Base-by-base conservation (phyloP, 768 basidiomycete genomes). In the Lactifluus piperatus region DNA sequence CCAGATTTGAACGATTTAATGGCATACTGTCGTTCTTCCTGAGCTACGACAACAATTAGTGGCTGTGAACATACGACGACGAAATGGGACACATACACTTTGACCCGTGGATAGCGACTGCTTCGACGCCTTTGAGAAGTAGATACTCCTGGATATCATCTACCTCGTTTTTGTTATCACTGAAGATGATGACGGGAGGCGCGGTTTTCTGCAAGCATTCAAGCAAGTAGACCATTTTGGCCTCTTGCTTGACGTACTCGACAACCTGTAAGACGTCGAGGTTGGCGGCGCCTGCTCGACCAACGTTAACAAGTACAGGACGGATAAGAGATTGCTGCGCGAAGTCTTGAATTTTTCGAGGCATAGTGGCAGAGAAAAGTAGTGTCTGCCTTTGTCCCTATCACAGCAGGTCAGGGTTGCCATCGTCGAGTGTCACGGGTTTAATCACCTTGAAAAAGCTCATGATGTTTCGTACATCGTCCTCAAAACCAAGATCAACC, bases 111-210 rank as follows among this genome's bases (percentile, higher is more conserved):
- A 99, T 99, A 2, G 97, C 92, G 2, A 99, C 97, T 9, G 97
- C 97, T 69, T 99, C 97, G 41, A 99, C 89, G 9, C 95, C 97
- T 71, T 99, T 99, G 48, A 98, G 74, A 8, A 99, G 77, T 3
- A 99, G 77, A 68, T 99, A 99, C 68, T 99, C 97, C 65, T 99
- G 97, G 44, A 99, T 99, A 71, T 99, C 94, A 68, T 99, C 97
- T n/a, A 99, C 97, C 71, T 99, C 97, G 69, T 99, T 98, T 79
- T 99, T 99, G 76, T 95, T 98, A 70, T 99, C 97, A 64, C 89
- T 93, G 71, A 99, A 99, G 57, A 98, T 82, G 72, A 98, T 97
- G 50, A 95, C 94, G 2, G 97, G 97, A 7, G 97, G 97, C 0
- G 97, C 87, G 0, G 97, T 99, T 76, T 98, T 99, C 70, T 98